Evolutionary conservation across 257 asterid genomes (phyloP), one percentile per base, ranked within the genome.

Genomic region (Nicotiana tomentosiformis): DNA sequence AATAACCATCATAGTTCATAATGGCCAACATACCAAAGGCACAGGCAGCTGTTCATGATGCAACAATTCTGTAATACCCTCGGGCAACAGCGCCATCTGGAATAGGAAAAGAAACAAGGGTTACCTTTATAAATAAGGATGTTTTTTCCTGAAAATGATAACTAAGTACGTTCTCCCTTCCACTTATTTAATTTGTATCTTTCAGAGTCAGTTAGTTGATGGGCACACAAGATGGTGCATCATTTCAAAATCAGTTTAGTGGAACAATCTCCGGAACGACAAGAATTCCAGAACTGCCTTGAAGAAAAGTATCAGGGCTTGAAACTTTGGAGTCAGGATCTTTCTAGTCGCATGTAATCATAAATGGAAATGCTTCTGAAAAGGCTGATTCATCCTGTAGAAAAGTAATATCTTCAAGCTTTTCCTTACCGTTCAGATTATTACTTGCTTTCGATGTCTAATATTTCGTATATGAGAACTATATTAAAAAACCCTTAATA

Each of bases 81-180:
- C 97, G 4, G 98, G 98, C 88, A 95, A 87, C 83, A 88, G 93
- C 68, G 97, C 98, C 98, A 95, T 93, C 97, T 95, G 92, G 32
- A 86, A 85, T 18, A 49, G 55, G 57, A 87, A 80, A 82, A 60
- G 76, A 70, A 83, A 5, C 51, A 84, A 9, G 51, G 12, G 11
- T 43, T 43, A 43, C 51, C 51, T 9, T 43, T 43, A 43, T 46
- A 7, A 74, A 49, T 4, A 74, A 74, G 43, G 16, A 49, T 49
- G 53, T 58, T 58, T 33, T 74, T 74, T 0, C 80, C 62, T 49
- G 51, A 43, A 43, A 43, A 8, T 43, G 51, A 43, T 46, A 7
- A 74, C 26, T 7, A 74, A 74, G 43, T 15, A 26, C 23, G 53
- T 58, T 58, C 61, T 74, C 49, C 80, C 62, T 49, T 12, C 39